Conservation (phyloP, 2,329 filamentous ascomycete genomes). For the Aspergillus luchuensis region DNA sequence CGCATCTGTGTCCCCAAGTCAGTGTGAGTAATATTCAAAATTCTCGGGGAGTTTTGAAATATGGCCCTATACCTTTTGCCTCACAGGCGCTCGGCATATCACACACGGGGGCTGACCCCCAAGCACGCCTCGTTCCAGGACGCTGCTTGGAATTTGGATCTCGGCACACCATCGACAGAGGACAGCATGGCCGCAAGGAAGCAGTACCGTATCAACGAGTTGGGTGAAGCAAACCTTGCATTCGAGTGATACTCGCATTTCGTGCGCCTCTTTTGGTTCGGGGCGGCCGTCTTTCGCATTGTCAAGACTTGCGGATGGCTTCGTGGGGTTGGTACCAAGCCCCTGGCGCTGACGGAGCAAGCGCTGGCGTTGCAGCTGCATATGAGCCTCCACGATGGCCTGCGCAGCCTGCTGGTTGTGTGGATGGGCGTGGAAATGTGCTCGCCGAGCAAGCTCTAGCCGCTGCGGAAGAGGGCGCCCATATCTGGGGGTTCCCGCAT, state of each 20-base stretch:
- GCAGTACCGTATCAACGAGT: conserved; percentile 52
- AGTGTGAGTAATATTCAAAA: background rate
- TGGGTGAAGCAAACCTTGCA: conserved; percentile 59
- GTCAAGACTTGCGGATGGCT: conserved; percentile 43
- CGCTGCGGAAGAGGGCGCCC: conserved; percentile 8
- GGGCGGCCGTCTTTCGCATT: conserved; percentile 50
- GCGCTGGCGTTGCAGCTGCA: background rate
- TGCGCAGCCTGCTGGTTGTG: conserved; percentile 14
- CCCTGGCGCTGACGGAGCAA: conserved; percentile 2
- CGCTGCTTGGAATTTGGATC: conserved; percentile 50
- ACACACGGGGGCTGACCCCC: conserved; percentile 27
- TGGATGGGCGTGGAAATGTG: conserved; percentile 13
- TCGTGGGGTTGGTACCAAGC: background rate
- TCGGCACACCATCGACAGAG: conserved; percentile 60
- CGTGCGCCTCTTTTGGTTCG: conserved; percentile 49
- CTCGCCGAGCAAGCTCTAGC: conserved; percentile 6
- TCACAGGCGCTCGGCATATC: conserved; percentile 32
- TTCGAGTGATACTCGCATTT: conserved; percentile 54
- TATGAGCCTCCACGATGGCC: conserved; percentile 13
- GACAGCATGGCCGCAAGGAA: conserved; percentile 58
- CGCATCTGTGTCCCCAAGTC: conserved; percentile 2
- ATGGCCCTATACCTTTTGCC: conserved; percentile 27
- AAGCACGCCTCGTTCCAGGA: conserved; percentile 16
- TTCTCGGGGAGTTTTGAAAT: background rate
- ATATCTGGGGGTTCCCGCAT: background rate